phyloP scores from a whole-genome alignment of 2,329 filamentous ascomycete species.

The Aaosphaeria arxii region DNA sequence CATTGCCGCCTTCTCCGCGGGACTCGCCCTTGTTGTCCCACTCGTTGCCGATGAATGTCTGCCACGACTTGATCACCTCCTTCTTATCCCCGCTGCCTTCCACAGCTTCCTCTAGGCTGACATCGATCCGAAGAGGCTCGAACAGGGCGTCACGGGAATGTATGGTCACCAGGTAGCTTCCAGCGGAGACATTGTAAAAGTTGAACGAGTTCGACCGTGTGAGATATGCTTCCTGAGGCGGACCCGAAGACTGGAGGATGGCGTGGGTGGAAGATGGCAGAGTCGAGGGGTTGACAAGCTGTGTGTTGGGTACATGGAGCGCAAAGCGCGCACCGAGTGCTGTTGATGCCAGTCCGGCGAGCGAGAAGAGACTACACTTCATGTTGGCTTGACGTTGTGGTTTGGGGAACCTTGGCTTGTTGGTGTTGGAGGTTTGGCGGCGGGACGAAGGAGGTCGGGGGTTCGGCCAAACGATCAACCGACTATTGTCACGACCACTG shows the following conservation, averaged over 20 bases:
- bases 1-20: constrained; percentile 43
- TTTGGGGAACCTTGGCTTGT: neutral
- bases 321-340: constrained; percentile 46
- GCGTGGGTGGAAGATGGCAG: constrained; percentile 59
- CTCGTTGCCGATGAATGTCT: constrained; percentile 84
- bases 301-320: constrained; percentile 50
- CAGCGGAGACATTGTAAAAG: constrained; percentile 68
- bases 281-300: constrained; percentile 43
- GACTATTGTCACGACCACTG: too few species aligned
- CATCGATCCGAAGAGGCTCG: constrained; percentile 76
- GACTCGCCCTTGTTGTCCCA: constrained; percentile 82
- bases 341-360: constrained; percentile 42
- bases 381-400: constrained; percentile 9
- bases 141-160: constrained; percentile 74
- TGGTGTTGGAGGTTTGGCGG: neutral
- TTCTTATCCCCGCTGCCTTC: constrained; percentile 28
- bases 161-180: constrained; percentile 80
- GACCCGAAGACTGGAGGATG: constrained; percentile 60
- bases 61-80: constrained; percentile 64
- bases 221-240: constrained; percentile 58
- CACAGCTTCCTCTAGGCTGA: constrained; percentile 39
- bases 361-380: constrained; percentile 32
- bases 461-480: neutral
- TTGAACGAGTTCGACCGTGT: constrained; percentile 68
- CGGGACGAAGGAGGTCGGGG: neutral